Conservation (phyloP, 1,284 basidiomycete genomes). For the Quambalaria eucalypti region DNA sequence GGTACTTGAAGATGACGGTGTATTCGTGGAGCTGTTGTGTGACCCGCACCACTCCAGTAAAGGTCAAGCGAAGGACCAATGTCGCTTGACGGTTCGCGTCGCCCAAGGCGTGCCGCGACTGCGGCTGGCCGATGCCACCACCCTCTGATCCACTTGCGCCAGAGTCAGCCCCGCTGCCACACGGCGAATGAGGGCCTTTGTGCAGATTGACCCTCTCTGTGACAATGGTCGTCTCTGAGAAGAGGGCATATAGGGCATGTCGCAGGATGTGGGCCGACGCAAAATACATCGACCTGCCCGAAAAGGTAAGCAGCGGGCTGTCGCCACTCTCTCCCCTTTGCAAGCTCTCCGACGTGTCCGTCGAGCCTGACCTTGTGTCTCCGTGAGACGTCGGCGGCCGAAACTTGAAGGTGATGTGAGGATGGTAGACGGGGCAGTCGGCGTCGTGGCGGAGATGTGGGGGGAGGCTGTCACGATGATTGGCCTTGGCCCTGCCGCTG, state of each 20-base stretch:
- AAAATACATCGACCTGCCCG: slow-evolving; percentile 32
- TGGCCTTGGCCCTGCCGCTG: neutral
- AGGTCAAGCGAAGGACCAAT: slow-evolving; percentile 19
- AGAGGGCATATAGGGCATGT: slow-evolving; percentile 29
- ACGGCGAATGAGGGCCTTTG: no score
- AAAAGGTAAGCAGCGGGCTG: slow-evolving; percentile 24
- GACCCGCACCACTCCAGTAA: slow-evolving; percentile 31
- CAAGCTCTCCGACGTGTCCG: neutral
- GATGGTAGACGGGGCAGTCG: slow-evolving; percentile 19
- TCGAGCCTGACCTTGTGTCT: neutral
- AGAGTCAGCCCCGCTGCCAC: neutral
- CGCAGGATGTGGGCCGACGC: slow-evolving; percentile 31
- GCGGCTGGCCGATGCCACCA: neutral
- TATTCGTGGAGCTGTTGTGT: slow-evolving; percentile 31
- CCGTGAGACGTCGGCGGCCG: slow-evolving; percentile 14
- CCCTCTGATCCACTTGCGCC: neutral
- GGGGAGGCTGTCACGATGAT: neutral
- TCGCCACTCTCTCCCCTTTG: no score
- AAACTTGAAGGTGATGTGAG: slow-evolving; percentile 26
- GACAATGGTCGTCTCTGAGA: slow-evolving; percentile 21
- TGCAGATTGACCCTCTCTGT: slow-evolving; percentile 15
- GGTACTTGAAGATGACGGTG: slow-evolving; percentile 39
- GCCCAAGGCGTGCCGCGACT: neutral
- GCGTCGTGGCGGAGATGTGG: neutral
- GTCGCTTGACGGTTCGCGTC: neutral